These are phyloP conservation scores for Calonectria pteridis DNA, from an alignment of 2,329 filamentous ascomycete genomes.

Conservation along the genomic window DNA sequence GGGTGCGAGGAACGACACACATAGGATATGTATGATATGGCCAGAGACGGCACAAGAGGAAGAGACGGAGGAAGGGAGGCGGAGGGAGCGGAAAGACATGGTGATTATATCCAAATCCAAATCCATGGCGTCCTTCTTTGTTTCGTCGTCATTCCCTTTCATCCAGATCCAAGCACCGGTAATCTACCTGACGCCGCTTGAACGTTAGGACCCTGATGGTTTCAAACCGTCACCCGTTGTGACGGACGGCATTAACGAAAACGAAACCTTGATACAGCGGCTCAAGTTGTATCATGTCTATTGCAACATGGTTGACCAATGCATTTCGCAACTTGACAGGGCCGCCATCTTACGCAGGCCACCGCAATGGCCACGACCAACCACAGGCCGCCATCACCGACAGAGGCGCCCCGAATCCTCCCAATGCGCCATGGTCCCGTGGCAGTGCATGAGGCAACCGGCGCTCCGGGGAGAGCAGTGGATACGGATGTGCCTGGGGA, in stretches of 20 bases:
- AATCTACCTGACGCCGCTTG: conserved; percentile 2
- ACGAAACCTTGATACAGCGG: conserved; percentile 19
- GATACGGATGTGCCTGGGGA: conserved; percentile 20
- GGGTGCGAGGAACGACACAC: neutral
- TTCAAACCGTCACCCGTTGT: conserved; percentile 11
- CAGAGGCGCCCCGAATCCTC: conserved; percentile 23
- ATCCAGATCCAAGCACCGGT: neutral
- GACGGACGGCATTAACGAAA: conserved; percentile 2
- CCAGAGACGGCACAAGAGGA: neutral
- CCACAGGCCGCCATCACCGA: conserved; percentile 20
- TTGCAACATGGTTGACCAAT: conserved; percentile 12
- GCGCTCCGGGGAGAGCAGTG: conserved; percentile 27
- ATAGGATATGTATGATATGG: neutral
- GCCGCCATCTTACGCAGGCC: conserved; percentile 27
- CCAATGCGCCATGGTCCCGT: conserved; percentile 45
- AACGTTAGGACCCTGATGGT: conserved; percentile 10
- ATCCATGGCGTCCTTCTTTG: neutral
- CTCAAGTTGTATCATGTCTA: conserved; percentile 19
- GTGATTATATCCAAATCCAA: neutral
- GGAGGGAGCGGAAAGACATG: too few species aligned
- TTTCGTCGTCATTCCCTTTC: neutral
- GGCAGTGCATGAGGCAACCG: conserved; percentile 49
- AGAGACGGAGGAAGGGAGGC: neutral
- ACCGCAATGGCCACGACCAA: conserved; percentile 30
- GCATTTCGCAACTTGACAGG: conserved; percentile 14